A percentile compares a stretch with the other conserved stretches of the same genome.
phyloP scores from a whole-genome alignment of 495 filamentous ascomycete species.

The Articulospora tetracladia region DNA sequence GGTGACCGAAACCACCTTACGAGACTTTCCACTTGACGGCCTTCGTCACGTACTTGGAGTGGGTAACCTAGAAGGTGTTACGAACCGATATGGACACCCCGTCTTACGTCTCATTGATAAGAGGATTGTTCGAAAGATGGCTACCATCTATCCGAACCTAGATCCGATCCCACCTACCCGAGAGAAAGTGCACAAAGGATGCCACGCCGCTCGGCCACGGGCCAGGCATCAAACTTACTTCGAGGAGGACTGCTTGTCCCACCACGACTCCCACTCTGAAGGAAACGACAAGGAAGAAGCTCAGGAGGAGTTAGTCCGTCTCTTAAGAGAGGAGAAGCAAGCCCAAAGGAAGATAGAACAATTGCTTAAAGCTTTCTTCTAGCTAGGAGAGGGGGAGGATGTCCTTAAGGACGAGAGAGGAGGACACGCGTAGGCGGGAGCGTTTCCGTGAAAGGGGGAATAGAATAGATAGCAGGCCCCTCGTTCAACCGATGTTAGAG shows the following conservation, averaged over 20 bases:
- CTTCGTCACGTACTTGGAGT: neutral
- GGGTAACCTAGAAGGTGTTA: neutral
- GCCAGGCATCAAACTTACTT: neutral
- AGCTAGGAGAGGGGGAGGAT: neutral
- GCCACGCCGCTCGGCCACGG: too few relatives aligned
- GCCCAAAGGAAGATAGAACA: neutral
- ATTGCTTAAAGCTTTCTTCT: neutral
- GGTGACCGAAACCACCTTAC: neutral
- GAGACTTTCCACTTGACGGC: neutral
- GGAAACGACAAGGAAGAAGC: neutral
- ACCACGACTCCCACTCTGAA: neutral
- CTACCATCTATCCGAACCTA: neutral
- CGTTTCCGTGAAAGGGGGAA: too few relatives aligned
- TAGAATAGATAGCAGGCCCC: too few relatives aligned
- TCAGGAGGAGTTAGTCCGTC: neutral
- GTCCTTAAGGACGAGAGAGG: neutral
- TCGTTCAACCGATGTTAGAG: too few relatives aligned
- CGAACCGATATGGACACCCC: neutral
- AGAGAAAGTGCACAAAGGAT: neutral
- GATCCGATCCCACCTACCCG: neutral
- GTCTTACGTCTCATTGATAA: neutral
- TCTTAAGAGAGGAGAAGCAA: neutral
- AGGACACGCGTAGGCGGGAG: too few relatives aligned
- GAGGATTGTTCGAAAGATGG: neutral
- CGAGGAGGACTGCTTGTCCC: neutral